phyloP scores from a whole-genome alignment of 495 filamentous ascomycete genomes.

The Hyphodiscus hymeniophilus region DNA sequence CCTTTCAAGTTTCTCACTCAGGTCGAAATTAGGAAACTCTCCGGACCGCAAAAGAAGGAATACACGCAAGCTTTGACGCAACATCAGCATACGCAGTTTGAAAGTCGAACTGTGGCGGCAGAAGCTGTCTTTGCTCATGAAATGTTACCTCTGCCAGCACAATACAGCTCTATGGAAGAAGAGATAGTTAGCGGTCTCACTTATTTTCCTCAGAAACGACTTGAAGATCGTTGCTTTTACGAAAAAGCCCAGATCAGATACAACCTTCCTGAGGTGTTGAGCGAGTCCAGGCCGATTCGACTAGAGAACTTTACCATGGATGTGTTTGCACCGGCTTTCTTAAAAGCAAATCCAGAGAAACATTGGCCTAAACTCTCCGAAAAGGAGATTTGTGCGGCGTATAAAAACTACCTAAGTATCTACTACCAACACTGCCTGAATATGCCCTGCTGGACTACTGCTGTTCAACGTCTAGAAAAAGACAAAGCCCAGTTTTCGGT shows the following conservation, averaged over 20 bases:
- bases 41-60: too few relatives aligned
- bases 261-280: background rate
- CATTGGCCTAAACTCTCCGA: background rate
- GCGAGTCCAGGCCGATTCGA: background rate
- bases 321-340: slow-evolving; percentile 4
- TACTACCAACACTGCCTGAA: too few relatives aligned
- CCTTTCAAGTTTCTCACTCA: too few relatives aligned
- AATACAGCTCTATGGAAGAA: too few relatives aligned
- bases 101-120: background rate
- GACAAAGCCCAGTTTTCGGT: too few relatives aligned
- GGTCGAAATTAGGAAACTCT: too few relatives aligned
- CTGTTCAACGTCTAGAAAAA: too few relatives aligned
- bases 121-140: background rate
- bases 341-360: background rate
- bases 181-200: too few relatives aligned
- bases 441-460: too few relatives aligned
- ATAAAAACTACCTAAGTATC: slow-evolving; percentile 1
- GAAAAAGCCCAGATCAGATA: background rate
- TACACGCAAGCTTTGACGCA: too few relatives aligned
- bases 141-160: background rate
- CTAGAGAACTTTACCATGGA: slow-evolving; percentile 35
- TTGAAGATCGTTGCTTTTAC: background rate
- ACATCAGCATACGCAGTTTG: background rate
- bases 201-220: too few relatives aligned
- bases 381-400: slow-evolving; percentile 1